Evolutionary conservation across 257 asterid genomes (phyloP), one percentile per base, ranked within the genome.

Genomic region (Ehretia macrophylla): DNA sequence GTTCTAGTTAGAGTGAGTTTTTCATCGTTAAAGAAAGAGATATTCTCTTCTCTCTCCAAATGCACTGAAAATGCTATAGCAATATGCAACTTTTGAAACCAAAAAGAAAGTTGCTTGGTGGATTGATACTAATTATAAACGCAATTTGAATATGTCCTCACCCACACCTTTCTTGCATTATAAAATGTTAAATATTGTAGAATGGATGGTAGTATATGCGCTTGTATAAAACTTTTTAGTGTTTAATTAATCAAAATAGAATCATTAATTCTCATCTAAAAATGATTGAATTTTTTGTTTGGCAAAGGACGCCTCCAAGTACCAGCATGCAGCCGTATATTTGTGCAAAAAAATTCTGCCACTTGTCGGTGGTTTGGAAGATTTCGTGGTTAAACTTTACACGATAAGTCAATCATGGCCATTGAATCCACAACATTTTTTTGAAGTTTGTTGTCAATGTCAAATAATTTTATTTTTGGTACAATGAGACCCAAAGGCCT

Each of bases 81-180:
- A 27, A 27, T 27, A 80, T 86, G 86, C 87, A 81, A 79, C 95
- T 84, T 90, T 90, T 77, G 59, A 81, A 78, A 60, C 69, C 69
- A 32, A 72, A 80, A 84, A 60, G 58, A 27, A 78, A 76, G 78
- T 61, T 78, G 78, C 67, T 68, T 70, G 42, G 58, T 75, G 66
- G 69, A 35, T 66, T 79, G 83, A 76, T 86, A 75, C 85, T 84
- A 79, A 79, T 88, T 68, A 58, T 71, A 68, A 72, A 59, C 80
- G 20, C 79, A 72, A 68, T 78, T 76, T 84, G 85, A 83, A 84
- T 76, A 82, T 84, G 75, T 86, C 93, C 76, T 67, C 51, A 54
- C 60, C 32, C 42, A 32, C 11, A 57, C 48, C 44, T 16, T 22
- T 44, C 19, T n/a, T 19, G 14, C 20, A 35, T 18, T n/a, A 48